These are phyloP conservation scores for Achaetomium macrosporum DNA, from an alignment of 2,329 filamentous ascomycete species.

Conservation along the genomic window DNA sequence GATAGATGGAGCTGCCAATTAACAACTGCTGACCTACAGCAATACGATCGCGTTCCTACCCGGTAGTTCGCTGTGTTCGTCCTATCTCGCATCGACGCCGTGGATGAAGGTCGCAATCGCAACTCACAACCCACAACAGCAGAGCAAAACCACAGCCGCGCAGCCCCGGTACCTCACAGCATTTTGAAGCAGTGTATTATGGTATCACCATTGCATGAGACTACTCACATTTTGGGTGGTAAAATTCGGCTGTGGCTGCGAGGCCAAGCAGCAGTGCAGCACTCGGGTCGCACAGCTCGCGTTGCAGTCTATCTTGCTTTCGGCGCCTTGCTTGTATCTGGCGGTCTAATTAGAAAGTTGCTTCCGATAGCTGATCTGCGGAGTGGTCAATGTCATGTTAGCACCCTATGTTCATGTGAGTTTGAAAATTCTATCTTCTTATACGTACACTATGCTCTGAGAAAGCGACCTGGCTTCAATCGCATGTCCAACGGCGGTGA, in stretches of 20 bases:
- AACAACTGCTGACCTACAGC: background rate
- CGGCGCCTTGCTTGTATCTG: background rate
- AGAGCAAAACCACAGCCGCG: background rate
- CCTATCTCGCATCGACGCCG: background rate
- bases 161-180: background rate
- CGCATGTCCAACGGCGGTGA: no score
- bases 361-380: background rate
- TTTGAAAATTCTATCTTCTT: no score
- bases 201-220: slow-evolving; percentile 1
- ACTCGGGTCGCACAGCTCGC: background rate
- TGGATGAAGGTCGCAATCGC: no score
- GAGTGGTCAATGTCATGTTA: background rate
- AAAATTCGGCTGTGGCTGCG: slow-evolving; percentile 2
- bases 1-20: background rate
- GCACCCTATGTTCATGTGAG: background rate
- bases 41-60: no score
- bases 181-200: background rate
- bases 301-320: background rate
- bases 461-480: no score
- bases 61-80: background rate
- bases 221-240: slow-evolving; percentile 7
- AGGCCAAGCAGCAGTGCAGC: background rate
- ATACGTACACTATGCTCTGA: no score
- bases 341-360: background rate
- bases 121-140: background rate